A percentile compares a stretch with the other conserved stretches of the same genome.
phyloP scores from a whole-genome alignment of 2,329 filamentous ascomycete genomes.

The Chrysosporium keratinophilum region DNA sequence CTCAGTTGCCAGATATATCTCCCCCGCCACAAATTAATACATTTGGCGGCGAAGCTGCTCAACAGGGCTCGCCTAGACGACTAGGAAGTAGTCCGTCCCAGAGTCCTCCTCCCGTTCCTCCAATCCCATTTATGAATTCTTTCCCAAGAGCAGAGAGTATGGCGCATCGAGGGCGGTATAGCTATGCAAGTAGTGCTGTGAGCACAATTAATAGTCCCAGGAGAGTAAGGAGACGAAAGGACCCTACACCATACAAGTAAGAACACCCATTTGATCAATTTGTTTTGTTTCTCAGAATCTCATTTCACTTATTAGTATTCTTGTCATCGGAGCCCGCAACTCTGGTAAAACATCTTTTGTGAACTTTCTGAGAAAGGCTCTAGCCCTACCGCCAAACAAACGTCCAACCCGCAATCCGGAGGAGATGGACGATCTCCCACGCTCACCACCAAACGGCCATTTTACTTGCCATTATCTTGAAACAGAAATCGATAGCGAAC shows the following conservation, averaged over 20 bases:
- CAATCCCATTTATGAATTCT: conserved; percentile 51
- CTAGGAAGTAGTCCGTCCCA: conserved; percentile 24
- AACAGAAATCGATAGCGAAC: conserved; percentile 85
- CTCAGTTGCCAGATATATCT: conserved; percentile 42
- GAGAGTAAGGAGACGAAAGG: conserved; percentile 84
- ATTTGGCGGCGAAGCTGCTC: conserved; percentile 52
- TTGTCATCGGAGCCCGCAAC: conserved; percentile 77
- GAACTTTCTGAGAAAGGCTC: conserved; percentile 80
- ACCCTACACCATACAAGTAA: conserved; percentile 97
- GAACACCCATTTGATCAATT: conserved; percentile 30
- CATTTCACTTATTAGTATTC: conserved; percentile 50
- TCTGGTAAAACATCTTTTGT: conserved; percentile 95
- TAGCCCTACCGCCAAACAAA: conserved; percentile 75
- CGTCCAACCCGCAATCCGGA: conserved; percentile 49
- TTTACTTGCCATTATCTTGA: conserved; percentile 87
- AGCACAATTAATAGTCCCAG: conserved; percentile 90
- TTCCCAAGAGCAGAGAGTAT: conserved; percentile 85
- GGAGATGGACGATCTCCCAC: conserved; percentile 44
- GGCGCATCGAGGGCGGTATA: conserved; percentile 91
- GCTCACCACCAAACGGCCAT: conserved; percentile 48
- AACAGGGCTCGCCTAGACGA: conserved; percentile 43
- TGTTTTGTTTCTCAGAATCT: neutral
- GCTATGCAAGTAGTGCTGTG: conserved; percentile 84
- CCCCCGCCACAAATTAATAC: conserved; percentile 43
- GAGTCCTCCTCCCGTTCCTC: conserved; percentile 13